A percentile compares a stretch with the other conserved stretches of the same genome.
These are phyloP conservation scores for Phyllosticta citrichinensis DNA, from an alignment of 2,329 filamentous ascomycete genomes.

Conservation along the genomic window DNA sequence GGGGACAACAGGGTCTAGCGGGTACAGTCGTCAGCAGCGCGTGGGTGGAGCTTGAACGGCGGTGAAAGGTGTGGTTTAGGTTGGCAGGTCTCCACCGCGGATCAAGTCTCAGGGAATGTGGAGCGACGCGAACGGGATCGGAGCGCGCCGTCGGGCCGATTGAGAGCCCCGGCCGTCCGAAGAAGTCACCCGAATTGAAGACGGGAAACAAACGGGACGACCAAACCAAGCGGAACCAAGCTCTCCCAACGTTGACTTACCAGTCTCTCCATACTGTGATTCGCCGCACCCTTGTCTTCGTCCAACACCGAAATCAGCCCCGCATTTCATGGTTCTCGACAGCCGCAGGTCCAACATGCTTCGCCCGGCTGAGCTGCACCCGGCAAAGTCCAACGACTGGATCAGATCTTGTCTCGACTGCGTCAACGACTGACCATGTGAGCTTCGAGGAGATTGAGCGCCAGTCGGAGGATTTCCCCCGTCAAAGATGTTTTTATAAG, in stretches of 20 bases:
- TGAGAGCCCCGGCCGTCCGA: neutral
- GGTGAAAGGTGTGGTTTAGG: neutral
- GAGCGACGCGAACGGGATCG: neutral
- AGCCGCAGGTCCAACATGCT: neutral
- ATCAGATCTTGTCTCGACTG: slow-evolving; percentile 8
- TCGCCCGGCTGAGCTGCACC: slow-evolving; percentile 8
- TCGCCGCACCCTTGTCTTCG: neutral
- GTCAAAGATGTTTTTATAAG: neutral
- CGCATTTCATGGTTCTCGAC: neutral
- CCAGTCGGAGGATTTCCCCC: neutral
- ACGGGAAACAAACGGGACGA: neutral
- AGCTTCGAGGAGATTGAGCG: neutral
- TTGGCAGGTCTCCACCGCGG: slow-evolving; percentile 15
- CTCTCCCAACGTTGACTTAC: neutral
- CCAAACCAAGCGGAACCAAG: no score
- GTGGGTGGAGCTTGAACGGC: neutral
- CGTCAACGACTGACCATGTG: neutral
- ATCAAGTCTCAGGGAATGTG: slow-evolving; percentile 8
- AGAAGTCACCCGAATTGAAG: neutral
- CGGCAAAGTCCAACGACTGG: slow-evolving; percentile 7
- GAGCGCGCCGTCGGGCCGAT: neutral
- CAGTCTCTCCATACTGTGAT: neutral
- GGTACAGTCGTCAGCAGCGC: neutral
- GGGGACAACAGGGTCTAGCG: neutral
- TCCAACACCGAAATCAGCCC: neutral